Evolutionary conservation across 2,329 filamentous ascomycete genomes (phyloP).

Genomic region (Myriangium duriaei): DNA sequence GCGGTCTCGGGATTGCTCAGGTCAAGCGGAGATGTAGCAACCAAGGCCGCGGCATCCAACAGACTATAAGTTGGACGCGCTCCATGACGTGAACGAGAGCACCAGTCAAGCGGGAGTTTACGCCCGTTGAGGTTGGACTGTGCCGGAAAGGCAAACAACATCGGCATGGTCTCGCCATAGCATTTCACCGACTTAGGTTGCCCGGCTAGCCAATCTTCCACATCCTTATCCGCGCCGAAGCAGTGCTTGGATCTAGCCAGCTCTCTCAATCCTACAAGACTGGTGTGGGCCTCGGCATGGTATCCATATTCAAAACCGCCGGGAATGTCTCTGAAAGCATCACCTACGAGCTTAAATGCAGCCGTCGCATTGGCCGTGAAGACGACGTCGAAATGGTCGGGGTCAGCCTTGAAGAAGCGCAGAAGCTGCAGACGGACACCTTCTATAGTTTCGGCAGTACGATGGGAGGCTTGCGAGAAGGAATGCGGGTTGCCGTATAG

Average conservation of each 20-base stretch:
- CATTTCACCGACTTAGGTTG: conserved; percentile 15
- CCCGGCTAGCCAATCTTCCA: conserved; percentile 47
- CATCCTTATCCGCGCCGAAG: conserved; percentile 48
- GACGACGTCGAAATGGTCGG: conserved; percentile 71
- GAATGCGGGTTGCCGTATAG: conserved; percentile 91
- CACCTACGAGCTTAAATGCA: conserved; percentile 73
- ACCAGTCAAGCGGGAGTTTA: conserved; percentile 62
- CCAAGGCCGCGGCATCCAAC: conserved; percentile 71
- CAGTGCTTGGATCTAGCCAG: conserved; percentile 55
- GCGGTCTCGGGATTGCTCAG: conserved; percentile 48
- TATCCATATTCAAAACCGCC: conserved; percentile 70
- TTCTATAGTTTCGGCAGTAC: conserved; percentile 59
- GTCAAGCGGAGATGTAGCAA: conserved; percentile 65
- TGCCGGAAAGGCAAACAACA: conserved; percentile 68
- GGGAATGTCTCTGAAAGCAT: conserved; percentile 56
- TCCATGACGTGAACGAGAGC: conserved; percentile 29
- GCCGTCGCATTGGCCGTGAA: conserved; percentile 92
- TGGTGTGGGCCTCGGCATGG: conserved; percentile 76
- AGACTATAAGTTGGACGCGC: conserved; percentile 45
- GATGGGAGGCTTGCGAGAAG: conserved; percentile 62
- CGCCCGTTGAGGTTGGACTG: conserved; percentile 89
- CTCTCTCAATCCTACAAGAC: conserved; percentile 66
- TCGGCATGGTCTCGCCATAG: conserved; percentile 16
- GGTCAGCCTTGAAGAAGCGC: conserved; percentile 67
- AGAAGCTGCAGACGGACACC: conserved; percentile 62